Percentiles rank a stretch among this genome's conserved stretches.
Evolutionary conservation across 805 yeast genomes (phyloP).

Genomic region (Kuraishia piskuri): DNA sequence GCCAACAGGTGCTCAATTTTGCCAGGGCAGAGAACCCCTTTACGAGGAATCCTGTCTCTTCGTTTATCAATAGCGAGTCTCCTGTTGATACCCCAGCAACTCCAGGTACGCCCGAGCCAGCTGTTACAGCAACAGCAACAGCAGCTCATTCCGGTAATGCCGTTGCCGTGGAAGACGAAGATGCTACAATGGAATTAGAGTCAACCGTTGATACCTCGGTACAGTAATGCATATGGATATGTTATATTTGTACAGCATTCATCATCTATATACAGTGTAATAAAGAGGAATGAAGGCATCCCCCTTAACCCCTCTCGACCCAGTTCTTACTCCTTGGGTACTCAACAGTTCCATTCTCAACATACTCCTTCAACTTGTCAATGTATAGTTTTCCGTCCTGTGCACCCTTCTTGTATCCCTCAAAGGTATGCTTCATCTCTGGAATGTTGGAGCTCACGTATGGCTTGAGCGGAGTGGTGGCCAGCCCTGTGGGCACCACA

Average conservation of each 20-base stretch:
- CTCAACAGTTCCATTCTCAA: constrained; percentile 60
- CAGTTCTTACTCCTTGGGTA: constrained; percentile 17
- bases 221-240: constrained; percentile 1
- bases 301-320: constrained; percentile 21
- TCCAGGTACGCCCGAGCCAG: neutral
- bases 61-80: constrained; percentile 2
- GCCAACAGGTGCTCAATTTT: constrained; percentile 7
- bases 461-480: constrained; percentile 46
- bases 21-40: constrained; percentile 2
- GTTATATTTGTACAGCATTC: neutral
- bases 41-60: neutral
- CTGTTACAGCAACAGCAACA: neutral
- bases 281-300: neutral
- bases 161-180: neutral
- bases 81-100: neutral
- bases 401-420: constrained; percentile 65
- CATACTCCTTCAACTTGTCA: constrained; percentile 64
- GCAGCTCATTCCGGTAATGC: too few relatives aligned
- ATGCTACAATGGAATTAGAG: neutral
- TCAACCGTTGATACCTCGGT: neutral
- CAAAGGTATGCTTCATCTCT: constrained; percentile 54
- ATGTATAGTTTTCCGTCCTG: constrained; percentile 67
- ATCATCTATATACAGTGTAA: neutral
- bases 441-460: constrained; percentile 72
- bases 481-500: constrained; percentile 55